Percentiles rank a stretch among this genome's conserved stretches.
These are phyloP conservation scores for Rhododendron kiyosumense DNA, from an alignment of 148 eudicot species.

Conservation along the genomic window DNA sequence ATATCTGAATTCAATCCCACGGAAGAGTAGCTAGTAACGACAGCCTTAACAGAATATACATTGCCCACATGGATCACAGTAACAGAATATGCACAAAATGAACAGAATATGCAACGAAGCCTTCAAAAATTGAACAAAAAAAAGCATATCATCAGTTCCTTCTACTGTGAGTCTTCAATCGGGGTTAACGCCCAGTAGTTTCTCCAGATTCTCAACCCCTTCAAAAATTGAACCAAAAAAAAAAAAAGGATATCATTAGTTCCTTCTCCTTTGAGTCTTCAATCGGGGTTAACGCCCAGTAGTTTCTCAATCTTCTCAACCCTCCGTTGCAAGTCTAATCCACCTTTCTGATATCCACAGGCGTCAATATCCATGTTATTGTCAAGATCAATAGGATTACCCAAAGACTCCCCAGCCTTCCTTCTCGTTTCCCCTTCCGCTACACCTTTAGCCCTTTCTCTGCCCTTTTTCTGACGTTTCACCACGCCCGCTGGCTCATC, in stretches of 20 bases:
- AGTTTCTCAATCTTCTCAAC: conserved; percentile 1
- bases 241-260: neutral
- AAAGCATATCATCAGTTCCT: neutral
- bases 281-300: neutral
- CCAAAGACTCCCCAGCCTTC: neutral
- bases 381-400: conserved; percentile 6
- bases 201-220: conserved; percentile 3
- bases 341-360: neutral
- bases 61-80: neutral
- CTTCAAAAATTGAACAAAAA: neutral
- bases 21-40: neutral
- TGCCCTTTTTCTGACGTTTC: neutral
- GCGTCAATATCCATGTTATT: neutral
- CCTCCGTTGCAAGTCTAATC: neutral
- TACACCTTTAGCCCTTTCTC: neutral
- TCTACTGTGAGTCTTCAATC: neutral
- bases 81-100: neutral
- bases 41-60: too few relatives aligned
- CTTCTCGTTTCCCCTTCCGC: neutral
- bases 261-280: neutral
- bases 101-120: neutral
- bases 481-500: neutral
- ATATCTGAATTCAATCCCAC: neutral
- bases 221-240: neutral
- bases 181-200: neutral